These are phyloP conservation scores for Agaricus subrufescens DNA, from an alignment of 768 basidiomycete species.

Conservation along the genomic window DNA sequence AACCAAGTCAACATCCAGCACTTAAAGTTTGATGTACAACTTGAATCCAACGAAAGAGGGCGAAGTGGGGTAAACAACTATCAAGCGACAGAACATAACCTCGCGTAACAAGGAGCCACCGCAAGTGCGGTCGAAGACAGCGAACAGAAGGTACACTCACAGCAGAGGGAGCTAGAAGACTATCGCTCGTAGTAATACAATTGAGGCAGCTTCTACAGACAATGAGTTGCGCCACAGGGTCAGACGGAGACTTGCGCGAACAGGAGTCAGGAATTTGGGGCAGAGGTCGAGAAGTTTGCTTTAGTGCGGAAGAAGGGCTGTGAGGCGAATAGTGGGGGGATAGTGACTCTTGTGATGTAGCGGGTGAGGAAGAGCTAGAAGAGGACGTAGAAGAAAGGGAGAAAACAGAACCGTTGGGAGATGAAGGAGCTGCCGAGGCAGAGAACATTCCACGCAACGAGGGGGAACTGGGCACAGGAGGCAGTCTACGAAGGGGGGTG, in stretches of 20 bases:
- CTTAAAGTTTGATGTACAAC: no score
- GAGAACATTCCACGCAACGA: background rate
- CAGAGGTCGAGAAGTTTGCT: slow-evolving; percentile 38
- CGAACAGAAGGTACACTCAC: slow-evolving; percentile 1
- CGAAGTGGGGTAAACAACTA: no score
- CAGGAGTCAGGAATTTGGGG: slow-evolving; percentile 34
- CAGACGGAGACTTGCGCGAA: background rate
- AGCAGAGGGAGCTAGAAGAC: slow-evolving; percentile 2
- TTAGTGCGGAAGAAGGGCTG: background rate
- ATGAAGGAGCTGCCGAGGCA: background rate
- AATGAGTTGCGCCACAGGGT: background rate
- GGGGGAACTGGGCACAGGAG: slow-evolving; percentile 1
- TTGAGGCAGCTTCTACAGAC: slow-evolving; percentile 8
- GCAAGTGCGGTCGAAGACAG: background rate
- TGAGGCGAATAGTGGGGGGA: background rate
- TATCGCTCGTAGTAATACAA: slow-evolving; percentile 5
- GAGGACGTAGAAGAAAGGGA: background rate
- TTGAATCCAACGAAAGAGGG: no score
- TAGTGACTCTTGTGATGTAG: background rate
- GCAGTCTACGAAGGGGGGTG: background rate
- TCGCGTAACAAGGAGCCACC: no score
- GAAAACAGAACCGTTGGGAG: background rate
- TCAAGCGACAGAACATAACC: no score
- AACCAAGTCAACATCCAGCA: background rate
- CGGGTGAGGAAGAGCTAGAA: background rate